Conservation (phyloP, 805 yeast species). For the Suhomyces sp. region DNA sequence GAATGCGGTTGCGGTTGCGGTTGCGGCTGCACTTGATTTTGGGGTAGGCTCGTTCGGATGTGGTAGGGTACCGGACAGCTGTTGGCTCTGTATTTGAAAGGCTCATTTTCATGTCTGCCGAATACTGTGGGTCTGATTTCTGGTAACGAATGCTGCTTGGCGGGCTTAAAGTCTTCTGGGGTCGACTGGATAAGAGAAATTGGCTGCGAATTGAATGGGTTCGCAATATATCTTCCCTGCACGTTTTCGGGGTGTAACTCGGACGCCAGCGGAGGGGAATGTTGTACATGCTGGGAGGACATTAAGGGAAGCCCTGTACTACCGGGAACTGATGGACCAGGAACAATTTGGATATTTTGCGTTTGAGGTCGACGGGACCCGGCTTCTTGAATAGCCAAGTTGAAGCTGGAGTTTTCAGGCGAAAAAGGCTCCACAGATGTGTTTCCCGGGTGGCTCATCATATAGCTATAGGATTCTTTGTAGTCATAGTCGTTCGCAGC, state of each 20-base stretch:
- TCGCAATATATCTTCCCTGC: neutral
- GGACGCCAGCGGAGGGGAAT: neutral
- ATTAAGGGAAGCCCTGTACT: neutral
- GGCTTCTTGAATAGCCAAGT: neutral
- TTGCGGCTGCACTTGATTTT: neutral
- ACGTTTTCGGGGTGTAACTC: neutral
- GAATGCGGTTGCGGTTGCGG: neutral
- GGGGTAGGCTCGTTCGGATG: neutral
- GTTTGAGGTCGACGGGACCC: neutral
- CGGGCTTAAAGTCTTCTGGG: conserved; percentile 1
- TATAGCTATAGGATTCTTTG: conserved; percentile 12
- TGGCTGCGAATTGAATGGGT: conserved; percentile 1
- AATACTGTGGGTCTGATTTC: neutral
- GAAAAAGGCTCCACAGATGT: conserved; percentile 5
- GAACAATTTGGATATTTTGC: neutral
- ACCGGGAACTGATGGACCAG: neutral
- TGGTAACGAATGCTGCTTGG: neutral
- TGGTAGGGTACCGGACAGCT: conserved; percentile 6
- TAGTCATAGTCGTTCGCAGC: conserved; percentile 10
- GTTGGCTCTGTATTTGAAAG: conserved; percentile 3
- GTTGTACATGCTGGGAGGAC: neutral
- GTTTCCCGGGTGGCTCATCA: conserved; percentile 5
- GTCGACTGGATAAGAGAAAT: neutral
- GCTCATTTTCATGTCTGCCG: neutral
- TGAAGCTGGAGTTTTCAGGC: conserved; percentile 8